Evolutionary conservation across 805 yeast species (phyloP), one percentile per base, ranked within the genome.

Genomic region (Monosporozyma solicola): DNA sequence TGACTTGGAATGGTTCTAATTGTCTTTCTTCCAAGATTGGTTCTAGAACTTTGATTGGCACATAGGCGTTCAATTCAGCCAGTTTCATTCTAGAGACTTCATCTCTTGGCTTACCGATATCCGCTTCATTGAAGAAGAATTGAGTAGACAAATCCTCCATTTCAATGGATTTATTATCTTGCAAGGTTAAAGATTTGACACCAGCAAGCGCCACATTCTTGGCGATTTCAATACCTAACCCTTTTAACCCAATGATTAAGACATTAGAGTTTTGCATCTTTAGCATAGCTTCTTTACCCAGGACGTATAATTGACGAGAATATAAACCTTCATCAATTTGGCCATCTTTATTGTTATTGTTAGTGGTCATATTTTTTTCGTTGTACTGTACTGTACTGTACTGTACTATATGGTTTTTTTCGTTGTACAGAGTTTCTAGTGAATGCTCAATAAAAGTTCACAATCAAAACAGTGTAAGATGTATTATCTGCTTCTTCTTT

Each of bases 261-360:
- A 94, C 97, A 62, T 87, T 89, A 27, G 98, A 90, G 59, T 80
- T 78, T 63, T 91, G 96, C 97, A 94, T 87, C 70, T 89, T 87
- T 62, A 91, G 75, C 99, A 94, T 94, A 51, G 99, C 99, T 59
- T 94, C 99, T 63, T 88, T 90, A 57, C 99, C 99, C 59, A 94
- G 73, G 51, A 94, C 99, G 63, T 92, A 89, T 70, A 94, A 80
- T 74, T 94, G 99, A 70, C 99, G 88, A 41, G 98, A 91, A 77
- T 94, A 94, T 60, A 94, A 79, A 54, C 95, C 78, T 76, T 94
- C 99, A 68, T 94, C 99, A 63, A 94, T 92, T 55, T 81, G 78
- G 46, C 66, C 74, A 16, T 55, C 57, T 46, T 64, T 58, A 11
- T 58, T 33, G 15, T 46, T 46, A 15, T 29, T 32, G 27, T 20